Evolutionary conservation across 164 flowering plant species (phyloP).

Genomic region (Magnolia kwangsiensis): DNA sequence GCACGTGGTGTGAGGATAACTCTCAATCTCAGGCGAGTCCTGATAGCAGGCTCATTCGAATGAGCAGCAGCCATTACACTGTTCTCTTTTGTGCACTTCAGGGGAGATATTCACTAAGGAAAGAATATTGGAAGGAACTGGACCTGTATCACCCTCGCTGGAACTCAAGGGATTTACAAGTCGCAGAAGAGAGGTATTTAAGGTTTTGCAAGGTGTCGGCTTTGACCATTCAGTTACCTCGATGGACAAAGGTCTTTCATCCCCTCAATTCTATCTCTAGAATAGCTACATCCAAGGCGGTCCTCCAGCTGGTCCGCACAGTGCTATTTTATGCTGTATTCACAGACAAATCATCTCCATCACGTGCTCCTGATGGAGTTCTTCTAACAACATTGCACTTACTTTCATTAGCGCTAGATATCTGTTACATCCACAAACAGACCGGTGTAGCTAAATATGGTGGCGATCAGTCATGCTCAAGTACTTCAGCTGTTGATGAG

Average conservation of each 20-base stretch:
- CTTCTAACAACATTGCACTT: slow-evolving; percentile 80
- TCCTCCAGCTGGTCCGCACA: slow-evolving; percentile 63
- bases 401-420: slow-evolving; percentile 72
- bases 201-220: slow-evolving; percentile 79
- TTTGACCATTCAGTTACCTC: slow-evolving; percentile 69
- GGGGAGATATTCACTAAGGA: slow-evolving; percentile 87
- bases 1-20: neutral
- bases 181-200: slow-evolving; percentile 88
- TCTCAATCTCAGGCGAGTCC: neutral
- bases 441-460: neutral
- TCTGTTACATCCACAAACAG: slow-evolving; percentile 32
- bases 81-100: slow-evolving; percentile 23
- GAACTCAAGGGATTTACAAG: slow-evolving; percentile 84
- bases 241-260: slow-evolving; percentile 71
- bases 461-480: slow-evolving; percentile 7
- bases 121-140: slow-evolving; percentile 75
- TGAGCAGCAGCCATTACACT: neutral
- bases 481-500: slow-evolving; percentile 17
- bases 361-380: slow-evolving; percentile 90
- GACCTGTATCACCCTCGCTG: slow-evolving; percentile 94
- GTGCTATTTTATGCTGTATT: slow-evolving; percentile 72
- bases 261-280: slow-evolving; percentile 67
- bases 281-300: slow-evolving; percentile 63
- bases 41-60: neutral
- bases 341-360: slow-evolving; percentile 36